phyloP scores from a whole-genome alignment of 192 early-diverging fungal species.

The Pilaira anomala region DNA sequence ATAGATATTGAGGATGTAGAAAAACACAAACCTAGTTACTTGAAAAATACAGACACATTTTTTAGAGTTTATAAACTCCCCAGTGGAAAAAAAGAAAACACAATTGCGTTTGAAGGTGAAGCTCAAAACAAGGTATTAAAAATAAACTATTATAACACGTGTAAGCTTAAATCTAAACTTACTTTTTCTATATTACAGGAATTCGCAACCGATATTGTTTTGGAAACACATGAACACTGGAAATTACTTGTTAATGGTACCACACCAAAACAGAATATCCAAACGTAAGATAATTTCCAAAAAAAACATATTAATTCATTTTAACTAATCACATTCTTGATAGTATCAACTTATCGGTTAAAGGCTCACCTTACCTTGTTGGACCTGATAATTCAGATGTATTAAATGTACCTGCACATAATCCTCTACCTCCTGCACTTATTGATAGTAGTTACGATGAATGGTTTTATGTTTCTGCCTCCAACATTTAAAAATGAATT shows the following conservation, averaged over 20 bases:
- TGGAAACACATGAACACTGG: constrained; percentile 95
- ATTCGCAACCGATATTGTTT: constrained; percentile 83
- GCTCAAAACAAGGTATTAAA: constrained; percentile 60
- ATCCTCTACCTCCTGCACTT: constrained; percentile 43
- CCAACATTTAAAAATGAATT: not conserved
- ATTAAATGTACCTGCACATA: not conserved
- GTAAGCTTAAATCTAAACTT: not conserved
- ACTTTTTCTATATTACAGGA: constrained; percentile 44
- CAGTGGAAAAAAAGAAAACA: constrained; percentile 96
- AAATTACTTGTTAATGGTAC: constrained; percentile 62
- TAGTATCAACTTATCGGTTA: constrained; percentile 62
- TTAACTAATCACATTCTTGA: constrained; percentile 9
- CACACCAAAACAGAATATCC: constrained; percentile 6
- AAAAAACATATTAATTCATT: too few relatives aligned
- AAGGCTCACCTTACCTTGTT: constrained; percentile 67
- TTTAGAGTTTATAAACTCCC: constrained; percentile 99
- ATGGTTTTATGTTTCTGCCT: constrained; percentile 87
- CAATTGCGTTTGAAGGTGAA: constrained; percentile 91
- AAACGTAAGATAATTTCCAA: constrained; percentile 13
- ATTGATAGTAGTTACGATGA: constrained; percentile 84
- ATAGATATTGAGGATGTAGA: constrained; percentile 97
- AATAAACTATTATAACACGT: too few relatives aligned
- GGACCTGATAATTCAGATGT: constrained; percentile 32
- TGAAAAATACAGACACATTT: constrained; percentile 94
- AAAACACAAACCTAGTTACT: constrained; percentile 88